Evolutionary conservation across 176 grass and related monocot species (phyloP).

Genomic region (Aegilops bicornis): DNA sequence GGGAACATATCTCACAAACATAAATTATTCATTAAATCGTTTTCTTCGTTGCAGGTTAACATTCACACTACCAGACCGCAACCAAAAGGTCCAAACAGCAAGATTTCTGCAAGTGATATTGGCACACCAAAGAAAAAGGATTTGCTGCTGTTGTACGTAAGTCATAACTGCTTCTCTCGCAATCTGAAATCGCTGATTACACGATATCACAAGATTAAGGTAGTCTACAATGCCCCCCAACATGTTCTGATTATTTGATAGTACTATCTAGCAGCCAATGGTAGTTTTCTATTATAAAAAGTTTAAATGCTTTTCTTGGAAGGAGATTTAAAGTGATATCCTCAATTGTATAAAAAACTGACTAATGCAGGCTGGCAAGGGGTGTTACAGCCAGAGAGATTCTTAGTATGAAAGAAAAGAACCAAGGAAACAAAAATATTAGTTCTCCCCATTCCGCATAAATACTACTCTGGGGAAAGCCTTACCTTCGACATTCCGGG

Average conservation of each 20-base stretch:
- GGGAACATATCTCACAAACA: background rate
- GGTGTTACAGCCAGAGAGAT: background rate
- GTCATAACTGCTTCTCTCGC: background rate
- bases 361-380: background rate
- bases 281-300: background rate
- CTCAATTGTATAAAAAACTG: background rate
- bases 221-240: background rate
- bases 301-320: background rate
- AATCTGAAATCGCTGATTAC: background rate
- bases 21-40: background rate
- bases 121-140: background rate
- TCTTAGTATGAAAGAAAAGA: background rate
- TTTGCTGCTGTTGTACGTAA: background rate
- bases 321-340: background rate
- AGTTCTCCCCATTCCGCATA: background rate
- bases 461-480: background rate
- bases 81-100: background rate
- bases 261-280: background rate
- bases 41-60: background rate
- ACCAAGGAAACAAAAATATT: constrained; percentile 3
- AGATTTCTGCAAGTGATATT: background rate
- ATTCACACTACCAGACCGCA: background rate
- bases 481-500: background rate
- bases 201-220: background rate
- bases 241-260: background rate